Conservation (phyloP, 2,329 filamentous ascomycete species). For the Microcera coccophila region DNA sequence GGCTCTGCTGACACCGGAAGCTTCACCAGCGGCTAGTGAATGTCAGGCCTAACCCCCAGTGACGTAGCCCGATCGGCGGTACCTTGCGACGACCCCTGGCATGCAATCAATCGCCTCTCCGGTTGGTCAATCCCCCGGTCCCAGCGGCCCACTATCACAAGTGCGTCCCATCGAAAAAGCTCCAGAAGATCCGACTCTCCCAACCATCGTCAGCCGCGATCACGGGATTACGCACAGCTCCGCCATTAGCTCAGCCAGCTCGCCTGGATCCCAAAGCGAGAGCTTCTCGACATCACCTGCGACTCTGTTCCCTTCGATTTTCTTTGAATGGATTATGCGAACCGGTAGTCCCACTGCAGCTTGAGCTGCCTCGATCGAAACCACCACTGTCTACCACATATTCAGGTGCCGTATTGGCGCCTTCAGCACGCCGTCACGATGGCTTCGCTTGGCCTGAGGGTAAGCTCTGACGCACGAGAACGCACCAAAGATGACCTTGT, state of each 20-base stretch:
- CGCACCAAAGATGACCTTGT: neutral
- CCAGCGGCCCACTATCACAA: neutral
- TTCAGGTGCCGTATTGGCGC: no score
- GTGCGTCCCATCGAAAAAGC: neutral
- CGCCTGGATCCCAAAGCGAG: no score
- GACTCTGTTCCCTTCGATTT: constrained; percentile 1
- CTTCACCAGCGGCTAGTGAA: no score
- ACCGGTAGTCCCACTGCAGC: constrained; percentile 15
- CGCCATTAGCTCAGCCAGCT: no score
- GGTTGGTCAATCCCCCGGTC: neutral
- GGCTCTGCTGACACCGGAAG: no score
- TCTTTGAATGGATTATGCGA: constrained; percentile 11
- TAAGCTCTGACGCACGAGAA: constrained; percentile 8
- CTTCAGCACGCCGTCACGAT: constrained; percentile 11
- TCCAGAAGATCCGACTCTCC: neutral
- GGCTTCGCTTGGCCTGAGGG: constrained; percentile 24
- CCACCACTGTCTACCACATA: neutral
- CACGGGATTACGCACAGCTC: neutral
- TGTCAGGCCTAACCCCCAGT: neutral
- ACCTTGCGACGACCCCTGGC: neutral
- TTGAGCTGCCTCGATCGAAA: constrained; percentile 17
- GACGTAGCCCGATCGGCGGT: neutral
- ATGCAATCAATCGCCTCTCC: neutral
- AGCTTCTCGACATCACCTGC: neutral
- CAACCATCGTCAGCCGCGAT: neutral